Evolutionary conservation across 2,329 filamentous ascomycete genomes (phyloP).

Genomic region (Aureobasidium sp.): DNA sequence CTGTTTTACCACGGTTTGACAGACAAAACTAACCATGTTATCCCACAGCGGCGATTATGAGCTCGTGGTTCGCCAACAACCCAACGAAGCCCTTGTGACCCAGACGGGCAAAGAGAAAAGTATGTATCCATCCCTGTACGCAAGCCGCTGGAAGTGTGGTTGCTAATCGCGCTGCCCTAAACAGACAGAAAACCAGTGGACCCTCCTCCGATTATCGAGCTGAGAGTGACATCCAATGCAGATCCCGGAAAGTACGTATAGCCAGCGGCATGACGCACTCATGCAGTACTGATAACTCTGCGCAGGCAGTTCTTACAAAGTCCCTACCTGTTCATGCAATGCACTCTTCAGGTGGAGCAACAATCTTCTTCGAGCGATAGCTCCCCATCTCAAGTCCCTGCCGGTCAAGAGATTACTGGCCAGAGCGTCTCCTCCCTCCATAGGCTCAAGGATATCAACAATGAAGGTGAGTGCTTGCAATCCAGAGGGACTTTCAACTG

Average conservation of each 20-base stretch:
- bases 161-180: constrained; percentile 1
- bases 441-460: constrained; percentile 69
- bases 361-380: constrained; percentile 34
- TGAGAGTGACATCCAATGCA: constrained; percentile 45
- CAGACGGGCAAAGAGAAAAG: constrained; percentile 66
- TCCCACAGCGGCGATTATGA: constrained; percentile 47
- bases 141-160: not conserved
- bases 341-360: constrained; percentile 47
- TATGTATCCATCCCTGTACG: constrained; percentile 28
- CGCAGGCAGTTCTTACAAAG: constrained; percentile 55
- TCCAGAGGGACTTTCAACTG: not conserved
- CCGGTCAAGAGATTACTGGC: constrained; percentile 40
- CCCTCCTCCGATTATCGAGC: constrained; percentile 75
- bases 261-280: not conserved
- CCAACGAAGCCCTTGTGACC: constrained; percentile 59
- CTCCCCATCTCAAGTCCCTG: not conserved
- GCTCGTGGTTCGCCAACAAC: constrained; percentile 58
- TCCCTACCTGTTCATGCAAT: constrained; percentile 58
- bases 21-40: constrained; percentile 15
- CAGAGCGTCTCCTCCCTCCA: constrained; percentile 75
- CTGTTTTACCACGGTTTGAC: constrained; percentile 9
- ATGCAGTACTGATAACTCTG: constrained; percentile 16
- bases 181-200: constrained; percentile 79
- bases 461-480: constrained; percentile 41
- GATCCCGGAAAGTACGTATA: constrained; percentile 54